Evolutionary conservation across 306 rosid genomes (phyloP).

Genomic region (Cucumis hystrix): DNA sequence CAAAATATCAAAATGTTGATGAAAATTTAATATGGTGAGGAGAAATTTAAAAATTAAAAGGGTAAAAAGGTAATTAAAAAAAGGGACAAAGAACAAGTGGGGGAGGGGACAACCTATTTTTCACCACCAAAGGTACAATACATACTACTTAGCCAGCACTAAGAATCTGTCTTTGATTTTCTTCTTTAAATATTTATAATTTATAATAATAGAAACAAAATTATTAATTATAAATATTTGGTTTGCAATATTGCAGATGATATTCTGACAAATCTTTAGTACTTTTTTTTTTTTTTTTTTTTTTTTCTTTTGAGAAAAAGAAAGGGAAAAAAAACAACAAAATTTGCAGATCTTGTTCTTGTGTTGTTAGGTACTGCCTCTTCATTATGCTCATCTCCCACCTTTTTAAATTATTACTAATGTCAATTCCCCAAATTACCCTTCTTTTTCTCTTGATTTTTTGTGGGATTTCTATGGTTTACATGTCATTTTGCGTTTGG

Average conservation of each 20-base stretch:
- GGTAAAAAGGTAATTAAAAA: too few species aligned
- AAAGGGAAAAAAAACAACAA: neutral
- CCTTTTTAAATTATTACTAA: neutral
- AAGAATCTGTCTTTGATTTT: conserved; percentile 1
- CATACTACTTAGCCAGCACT: neutral
- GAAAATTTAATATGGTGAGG: too few species aligned
- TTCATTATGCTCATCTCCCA: neutral
- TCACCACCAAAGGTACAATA: neutral
- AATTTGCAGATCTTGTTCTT: neutral
- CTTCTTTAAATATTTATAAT: neutral
- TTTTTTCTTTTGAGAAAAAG: neutral
- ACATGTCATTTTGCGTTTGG: neutral
- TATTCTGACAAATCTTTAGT: neutral
- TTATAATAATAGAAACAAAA: neutral
- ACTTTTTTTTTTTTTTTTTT: neutral
- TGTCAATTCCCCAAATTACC: neutral
- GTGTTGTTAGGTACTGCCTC: neutral
- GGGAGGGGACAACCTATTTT: conserved; percentile 5
- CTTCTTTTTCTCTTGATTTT: neutral
- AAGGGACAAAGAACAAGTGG: neutral
- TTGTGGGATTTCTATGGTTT: neutral
- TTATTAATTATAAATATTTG: neutral
- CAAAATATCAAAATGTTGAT: too few species aligned
- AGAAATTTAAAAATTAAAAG: too few species aligned
- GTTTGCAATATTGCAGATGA: neutral